These are phyloP conservation scores for Iris macrosiphon DNA, from an alignment of 106 monocot genomes.

Conservation along the genomic window DNA sequence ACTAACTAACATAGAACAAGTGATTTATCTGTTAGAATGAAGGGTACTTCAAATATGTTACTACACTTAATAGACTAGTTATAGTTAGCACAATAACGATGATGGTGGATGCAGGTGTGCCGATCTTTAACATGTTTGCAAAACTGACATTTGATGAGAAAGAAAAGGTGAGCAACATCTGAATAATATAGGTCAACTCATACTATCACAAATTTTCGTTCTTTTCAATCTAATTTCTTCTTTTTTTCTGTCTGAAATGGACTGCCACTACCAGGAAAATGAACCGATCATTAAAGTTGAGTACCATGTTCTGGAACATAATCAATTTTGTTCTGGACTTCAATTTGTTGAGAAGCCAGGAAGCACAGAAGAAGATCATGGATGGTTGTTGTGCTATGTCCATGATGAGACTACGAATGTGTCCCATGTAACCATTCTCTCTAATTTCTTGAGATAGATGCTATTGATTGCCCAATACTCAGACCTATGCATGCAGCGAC, in stretches of 20 bases:
- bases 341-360: conserved; percentile 19
- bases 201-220: neutral
- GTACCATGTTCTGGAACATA: conserved; percentile 14
- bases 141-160: conserved; percentile 11
- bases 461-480: too few relatives aligned
- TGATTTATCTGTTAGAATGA: too few relatives aligned
- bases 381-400: conserved; percentile 19
- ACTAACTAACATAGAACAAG: too few relatives aligned
- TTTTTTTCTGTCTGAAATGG: too few relatives aligned
- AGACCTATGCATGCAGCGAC: too few relatives aligned
- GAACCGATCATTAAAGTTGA: conserved; percentile 6
- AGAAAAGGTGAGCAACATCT: conserved; percentile 5
- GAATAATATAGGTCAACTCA: neutral
- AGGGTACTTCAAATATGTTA: too few relatives aligned
- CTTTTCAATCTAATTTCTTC: neutral
- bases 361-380: conserved; percentile 19
- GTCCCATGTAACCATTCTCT: conserved; percentile 5
- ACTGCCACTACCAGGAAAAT: conserved; percentile 13
- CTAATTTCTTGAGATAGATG: neutral
- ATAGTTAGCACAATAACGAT: too few relatives aligned
- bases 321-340: conserved; percentile 16
- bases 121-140: conserved; percentile 10
- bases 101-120: conserved; percentile 8
- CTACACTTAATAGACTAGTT: too few relatives aligned
- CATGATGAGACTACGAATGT: conserved; percentile 14